Evolutionary conservation across 768 basidiomycete genomes (phyloP).

Genomic region (Suillus alpinus): DNA sequence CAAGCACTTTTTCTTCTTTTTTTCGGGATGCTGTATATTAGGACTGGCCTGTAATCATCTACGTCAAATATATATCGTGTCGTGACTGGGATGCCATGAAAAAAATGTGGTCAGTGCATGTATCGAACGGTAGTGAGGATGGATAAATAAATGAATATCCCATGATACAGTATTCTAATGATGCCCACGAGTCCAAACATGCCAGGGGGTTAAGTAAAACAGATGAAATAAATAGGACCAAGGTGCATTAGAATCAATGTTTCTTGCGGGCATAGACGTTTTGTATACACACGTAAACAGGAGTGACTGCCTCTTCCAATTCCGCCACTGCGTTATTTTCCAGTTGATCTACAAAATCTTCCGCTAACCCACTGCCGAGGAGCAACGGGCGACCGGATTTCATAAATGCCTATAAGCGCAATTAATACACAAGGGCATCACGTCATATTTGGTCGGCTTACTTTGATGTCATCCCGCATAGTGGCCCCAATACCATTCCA

Average conservation of each 20-base stretch:
- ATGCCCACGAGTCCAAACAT: slow-evolving; percentile 13
- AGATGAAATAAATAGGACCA: slow-evolving; percentile 2
- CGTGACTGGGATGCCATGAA: slow-evolving; percentile 1
- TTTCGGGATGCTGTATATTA: background rate
- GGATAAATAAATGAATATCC: slow-evolving; percentile 13
- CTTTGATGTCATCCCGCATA: slow-evolving; percentile 61
- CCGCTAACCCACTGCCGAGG: slow-evolving; percentile 57
- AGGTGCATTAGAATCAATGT: slow-evolving; percentile 15
- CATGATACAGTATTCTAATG: slow-evolving; percentile 18
- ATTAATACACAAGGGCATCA: background rate
- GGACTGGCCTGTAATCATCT: background rate
- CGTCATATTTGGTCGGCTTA: slow-evolving; percentile 21
- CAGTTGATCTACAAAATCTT: slow-evolving; percentile 50
- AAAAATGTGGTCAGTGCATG: background rate
- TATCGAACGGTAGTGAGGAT: slow-evolving; percentile 7
- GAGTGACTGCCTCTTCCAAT: slow-evolving; percentile 42
- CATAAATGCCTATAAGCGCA: slow-evolving; percentile 52
- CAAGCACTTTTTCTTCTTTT: background rate
- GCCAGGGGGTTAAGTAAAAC: background rate
- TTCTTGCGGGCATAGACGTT: slow-evolving; percentile 52
- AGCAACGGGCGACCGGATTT: slow-evolving; percentile 66
- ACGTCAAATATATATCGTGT: slow-evolving; percentile 1
- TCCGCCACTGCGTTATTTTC: slow-evolving; percentile 52
- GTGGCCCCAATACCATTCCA: slow-evolving; percentile 41
- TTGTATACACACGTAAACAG: slow-evolving; percentile 54